These are phyloP conservation scores for Leishmania mexicana DNA, from an alignment of 208 protist species.

Conservation along the genomic window DNA sequence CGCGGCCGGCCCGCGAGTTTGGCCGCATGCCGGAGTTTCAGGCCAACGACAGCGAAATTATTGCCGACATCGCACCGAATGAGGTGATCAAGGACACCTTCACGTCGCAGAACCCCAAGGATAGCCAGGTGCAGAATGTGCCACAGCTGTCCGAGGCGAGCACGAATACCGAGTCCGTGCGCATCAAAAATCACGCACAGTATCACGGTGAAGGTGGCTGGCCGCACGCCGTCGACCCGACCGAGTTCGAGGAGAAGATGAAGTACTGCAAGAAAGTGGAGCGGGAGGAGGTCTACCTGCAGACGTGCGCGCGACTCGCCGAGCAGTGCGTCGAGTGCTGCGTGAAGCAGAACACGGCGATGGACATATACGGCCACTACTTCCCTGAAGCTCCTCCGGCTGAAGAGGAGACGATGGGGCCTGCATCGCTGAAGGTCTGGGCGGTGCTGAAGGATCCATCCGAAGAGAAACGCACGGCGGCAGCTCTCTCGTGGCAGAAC, in stretches of 20 bases:
- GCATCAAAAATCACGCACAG: slow-evolving; percentile 91
- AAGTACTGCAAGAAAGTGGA: slow-evolving; percentile 97
- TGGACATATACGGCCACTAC: slow-evolving; percentile 98
- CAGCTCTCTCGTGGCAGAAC: slow-evolving; percentile 95
- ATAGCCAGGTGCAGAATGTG: slow-evolving; percentile 92
- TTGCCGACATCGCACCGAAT: slow-evolving; percentile 90
- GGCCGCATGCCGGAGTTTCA: slow-evolving; percentile 93
- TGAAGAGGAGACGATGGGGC: slow-evolving; percentile 84
- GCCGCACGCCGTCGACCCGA: slow-evolving; percentile 96
- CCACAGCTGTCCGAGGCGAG: slow-evolving; percentile 91
- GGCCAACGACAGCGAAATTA: slow-evolving; percentile 90
- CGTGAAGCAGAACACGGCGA: slow-evolving; percentile 97
- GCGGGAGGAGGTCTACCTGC: slow-evolving; percentile 94
- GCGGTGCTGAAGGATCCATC: slow-evolving; percentile 95
- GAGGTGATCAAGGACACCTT: slow-evolving; percentile 73
- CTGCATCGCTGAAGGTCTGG: slow-evolving; percentile 91
- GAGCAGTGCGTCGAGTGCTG: slow-evolving; percentile 89
- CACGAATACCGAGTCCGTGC: slow-evolving; percentile 95
- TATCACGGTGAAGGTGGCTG: slow-evolving; percentile 96
- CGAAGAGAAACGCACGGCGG: slow-evolving; percentile 89
- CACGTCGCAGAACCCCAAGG: slow-evolving; percentile 80
- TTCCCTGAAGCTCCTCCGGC: slow-evolving; percentile 85
- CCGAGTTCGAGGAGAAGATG: slow-evolving; percentile 95
- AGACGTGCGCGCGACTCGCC: slow-evolving; percentile 87
- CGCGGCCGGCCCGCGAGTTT: slow-evolving; percentile 90